A percentile compares a stretch with the other conserved stretches of the same genome.
Evolutionary conservation across 768 basidiomycete genomes (phyloP).

Genomic region (Trametes sanguinea): DNA sequence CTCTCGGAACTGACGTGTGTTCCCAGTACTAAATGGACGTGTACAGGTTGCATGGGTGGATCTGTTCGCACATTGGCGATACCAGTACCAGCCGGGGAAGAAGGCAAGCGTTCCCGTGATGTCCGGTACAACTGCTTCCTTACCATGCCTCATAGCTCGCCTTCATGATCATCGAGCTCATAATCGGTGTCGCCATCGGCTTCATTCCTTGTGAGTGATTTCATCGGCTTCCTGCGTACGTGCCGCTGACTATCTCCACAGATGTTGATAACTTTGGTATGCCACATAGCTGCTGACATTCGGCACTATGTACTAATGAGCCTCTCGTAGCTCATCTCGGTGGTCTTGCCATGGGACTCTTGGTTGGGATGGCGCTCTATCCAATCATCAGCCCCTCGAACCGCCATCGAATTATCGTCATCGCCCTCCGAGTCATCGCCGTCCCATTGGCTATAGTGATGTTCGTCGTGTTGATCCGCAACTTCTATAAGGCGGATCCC

Average conservation of each 20-base stretch:
- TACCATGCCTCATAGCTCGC: constrained; percentile 54
- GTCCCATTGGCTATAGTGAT: constrained; percentile 76
- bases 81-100: constrained; percentile 77
- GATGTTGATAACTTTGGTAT: constrained; percentile 87
- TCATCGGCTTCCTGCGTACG: neutral
- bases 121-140: neutral
- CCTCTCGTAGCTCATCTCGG: constrained; percentile 71
- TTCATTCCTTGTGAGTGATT: constrained; percentile 73
- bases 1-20: neutral
- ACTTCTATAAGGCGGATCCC: constrained; percentile 90
- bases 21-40: neutral
- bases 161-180: constrained; percentile 84
- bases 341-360: constrained; percentile 81
- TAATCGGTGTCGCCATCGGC: constrained; percentile 83
- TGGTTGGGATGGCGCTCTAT: constrained; percentile 82
- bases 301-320: no score
- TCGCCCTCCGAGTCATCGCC: constrained; percentile 70
- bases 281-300: no score
- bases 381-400: constrained; percentile 85
- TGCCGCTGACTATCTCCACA: constrained; percentile 29
- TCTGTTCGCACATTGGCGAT: constrained; percentile 89
- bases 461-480: constrained; percentile 79
- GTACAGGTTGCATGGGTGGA: constrained; percentile 80
- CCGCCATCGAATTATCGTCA: constrained; percentile 70
- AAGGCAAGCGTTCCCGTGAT: constrained; percentile 50